Percentiles rank a stretch among this genome's conserved stretches.
phyloP scores from a whole-genome alignment of 768 basidiomycete genomes.

The Gloeopeniophorella convolvens region DNA sequence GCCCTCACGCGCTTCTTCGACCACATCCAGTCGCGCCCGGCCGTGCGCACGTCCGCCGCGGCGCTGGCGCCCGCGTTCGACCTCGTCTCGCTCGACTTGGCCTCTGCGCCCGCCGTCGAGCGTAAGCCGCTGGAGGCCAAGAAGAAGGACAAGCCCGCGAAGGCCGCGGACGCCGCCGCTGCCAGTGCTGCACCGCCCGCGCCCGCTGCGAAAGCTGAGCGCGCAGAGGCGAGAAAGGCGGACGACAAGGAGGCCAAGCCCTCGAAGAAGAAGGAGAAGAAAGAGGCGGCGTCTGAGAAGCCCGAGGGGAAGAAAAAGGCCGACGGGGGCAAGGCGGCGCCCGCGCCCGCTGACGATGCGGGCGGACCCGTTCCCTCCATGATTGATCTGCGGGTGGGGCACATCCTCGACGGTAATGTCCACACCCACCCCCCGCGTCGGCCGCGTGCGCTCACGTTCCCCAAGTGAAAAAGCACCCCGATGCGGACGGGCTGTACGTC shows the following conservation, averaged over 20 bases:
- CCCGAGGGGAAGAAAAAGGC: slow-evolving; percentile 32
- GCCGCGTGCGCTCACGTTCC: not conserved
- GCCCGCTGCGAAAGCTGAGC: slow-evolving; percentile 24
- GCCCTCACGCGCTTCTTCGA: slow-evolving; percentile 91
- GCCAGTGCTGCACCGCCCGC: slow-evolving; percentile 22
- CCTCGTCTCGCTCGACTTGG: slow-evolving; percentile 62
- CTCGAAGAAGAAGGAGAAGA: slow-evolving; percentile 40
- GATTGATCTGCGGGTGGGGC: slow-evolving; percentile 94
- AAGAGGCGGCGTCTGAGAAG: slow-evolving; percentile 35
- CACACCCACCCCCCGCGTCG: not conserved
- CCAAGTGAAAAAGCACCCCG: slow-evolving; percentile 87
- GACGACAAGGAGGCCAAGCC: slow-evolving; percentile 31
- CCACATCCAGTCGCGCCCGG: slow-evolving; percentile 73
- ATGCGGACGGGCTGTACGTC: slow-evolving; percentile 95
- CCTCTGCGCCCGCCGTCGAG: slow-evolving; percentile 65
- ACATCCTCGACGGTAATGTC: slow-evolving; percentile 77
- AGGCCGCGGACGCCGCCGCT: slow-evolving; percentile 28
- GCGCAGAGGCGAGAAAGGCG: slow-evolving; percentile 53
- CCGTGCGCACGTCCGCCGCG: slow-evolving; percentile 53
- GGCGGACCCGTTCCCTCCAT: slow-evolving; percentile 90
- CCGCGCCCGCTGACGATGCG: slow-evolving; percentile 48
- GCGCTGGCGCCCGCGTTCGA: slow-evolving; percentile 47
- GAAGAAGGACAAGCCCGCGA: slow-evolving; percentile 63
- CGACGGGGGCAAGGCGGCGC: slow-evolving; percentile 24
- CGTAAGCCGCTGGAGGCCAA: slow-evolving; percentile 67